phyloP scores from a whole-genome alignment of 352 stramenopile genomes.

The Phytophthora pinifolia region DNA sequence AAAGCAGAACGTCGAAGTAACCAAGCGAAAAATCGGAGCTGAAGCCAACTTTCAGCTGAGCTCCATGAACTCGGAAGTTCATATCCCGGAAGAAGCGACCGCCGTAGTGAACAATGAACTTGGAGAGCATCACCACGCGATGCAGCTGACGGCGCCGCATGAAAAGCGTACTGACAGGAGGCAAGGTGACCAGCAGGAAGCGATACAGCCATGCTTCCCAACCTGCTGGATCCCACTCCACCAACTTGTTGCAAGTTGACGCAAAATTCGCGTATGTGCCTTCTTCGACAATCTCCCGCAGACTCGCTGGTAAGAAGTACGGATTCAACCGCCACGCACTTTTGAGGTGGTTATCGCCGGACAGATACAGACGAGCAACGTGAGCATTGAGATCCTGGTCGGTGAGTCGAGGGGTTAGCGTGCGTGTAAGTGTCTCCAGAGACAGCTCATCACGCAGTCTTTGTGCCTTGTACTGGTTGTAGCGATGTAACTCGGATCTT shows the following conservation, averaged over 20 bases:
- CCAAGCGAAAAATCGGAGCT: slow-evolving; percentile 82
- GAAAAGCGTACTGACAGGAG: slow-evolving; percentile 59
- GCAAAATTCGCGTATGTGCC: slow-evolving; percentile 72
- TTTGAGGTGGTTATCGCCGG: slow-evolving; percentile 68
- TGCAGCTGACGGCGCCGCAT: slow-evolving; percentile 66
- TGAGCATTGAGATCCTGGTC: slow-evolving; percentile 79
- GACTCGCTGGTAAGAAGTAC: slow-evolving; percentile 48
- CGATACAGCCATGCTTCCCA: slow-evolving; percentile 76
- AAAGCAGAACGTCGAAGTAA: slow-evolving; percentile 79
- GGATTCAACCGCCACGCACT: slow-evolving; percentile 67
- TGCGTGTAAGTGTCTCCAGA: slow-evolving; percentile 66
- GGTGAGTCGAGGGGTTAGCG: slow-evolving; percentile 69
- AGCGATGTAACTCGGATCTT: slow-evolving; percentile 47
- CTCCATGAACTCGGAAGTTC: slow-evolving; percentile 75
- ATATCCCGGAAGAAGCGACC: slow-evolving; percentile 82
- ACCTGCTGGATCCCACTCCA: slow-evolving; percentile 52
- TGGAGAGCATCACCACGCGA: slow-evolving; percentile 62
- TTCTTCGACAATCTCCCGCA: slow-evolving; percentile 80
- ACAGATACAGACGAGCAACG: slow-evolving; percentile 71
- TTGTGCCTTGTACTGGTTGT: slow-evolving; percentile 73
- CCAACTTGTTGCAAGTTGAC: slow-evolving; percentile 66
- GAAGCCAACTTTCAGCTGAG: slow-evolving; percentile 81
- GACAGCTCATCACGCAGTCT: slow-evolving; percentile 74
- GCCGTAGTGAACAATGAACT: slow-evolving; percentile 67
- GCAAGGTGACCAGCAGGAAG: slow-evolving; percentile 45